Base-by-base conservation (phyloP, 805 yeast genomes). In the Saccharomycopsis babjevae region DNA sequence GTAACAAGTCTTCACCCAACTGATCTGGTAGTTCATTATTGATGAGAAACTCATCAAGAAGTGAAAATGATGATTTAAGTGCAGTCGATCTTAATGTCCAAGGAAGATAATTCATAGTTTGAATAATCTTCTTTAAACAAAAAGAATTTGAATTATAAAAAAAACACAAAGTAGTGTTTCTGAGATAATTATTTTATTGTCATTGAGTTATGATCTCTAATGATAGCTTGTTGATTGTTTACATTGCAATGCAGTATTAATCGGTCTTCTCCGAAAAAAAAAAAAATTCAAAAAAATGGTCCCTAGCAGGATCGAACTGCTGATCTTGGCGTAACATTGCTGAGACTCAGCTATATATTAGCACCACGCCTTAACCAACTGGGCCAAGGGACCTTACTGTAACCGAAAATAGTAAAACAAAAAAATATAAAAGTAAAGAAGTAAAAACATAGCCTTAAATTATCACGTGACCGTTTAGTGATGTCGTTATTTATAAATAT, bases 271-370 rank as follows among this genome's bases (percentile, higher is more conserved):
- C 6, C n/a, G 4, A 34, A 54, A 20, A 36, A n/a, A 18, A 18
- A 55, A 55, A 38, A 55, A 18, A 36, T n/a, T n/a, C n/a, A 55
- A 55, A 55, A 36, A 32, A 73, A 69, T 84, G 89, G 83, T 84
- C 87, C 87, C 87, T 83, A 83, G 87, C 89, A 82, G 89, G 89
- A 83, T 84, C 89, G 89, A 84, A 84, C 89, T 82, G 89, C 87
- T 83, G 89, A 84, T 83, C 89, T 71, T 70, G 72, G 73, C 73
- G 73, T 70, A 61, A 61, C 64, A 61, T 56, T 61, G 50, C 57
- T 56, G 25, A 16, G 30, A 32, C 18, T 18, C 28, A 57, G 46
- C 52, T 55, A 22, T 50, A 54, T 72, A 72, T 72, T 72, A 72
- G 75, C 75, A 72, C 75, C 74, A 71, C 74, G 75, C 75, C 75